Conservation (phyloP, 192 early-diverging fungal species). For the Coemansia sp. region DNA sequence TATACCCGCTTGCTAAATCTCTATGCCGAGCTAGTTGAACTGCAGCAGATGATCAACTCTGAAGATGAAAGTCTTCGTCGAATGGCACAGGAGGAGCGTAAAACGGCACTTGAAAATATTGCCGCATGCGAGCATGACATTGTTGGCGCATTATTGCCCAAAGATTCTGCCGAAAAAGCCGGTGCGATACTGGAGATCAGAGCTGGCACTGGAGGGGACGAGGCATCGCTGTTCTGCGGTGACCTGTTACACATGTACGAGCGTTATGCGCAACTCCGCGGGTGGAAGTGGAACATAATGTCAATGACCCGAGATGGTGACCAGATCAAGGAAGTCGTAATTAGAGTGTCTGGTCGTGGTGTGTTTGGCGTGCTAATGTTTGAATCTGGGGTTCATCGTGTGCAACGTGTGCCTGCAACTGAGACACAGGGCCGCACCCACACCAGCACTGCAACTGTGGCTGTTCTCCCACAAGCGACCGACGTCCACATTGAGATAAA, state of each 20-base stretch:
- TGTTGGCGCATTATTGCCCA: slow-evolving; percentile 61
- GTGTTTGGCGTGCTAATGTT: slow-evolving; percentile 77
- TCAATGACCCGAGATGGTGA: slow-evolving; percentile 38
- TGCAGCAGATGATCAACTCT: slow-evolving; percentile 45
- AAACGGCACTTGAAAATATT: slow-evolving; percentile 37
- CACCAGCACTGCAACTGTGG: slow-evolving; percentile 76
- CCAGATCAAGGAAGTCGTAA: slow-evolving; percentile 59
- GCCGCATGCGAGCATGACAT: slow-evolving; percentile 57
- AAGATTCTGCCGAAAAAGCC: slow-evolving; percentile 67
- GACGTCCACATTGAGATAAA: slow-evolving; percentile 69
- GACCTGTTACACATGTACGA: slow-evolving; percentile 79
- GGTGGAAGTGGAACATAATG: slow-evolving; percentile 67
- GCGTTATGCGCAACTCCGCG: slow-evolving; percentile 56
- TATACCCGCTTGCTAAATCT: slow-evolving; percentile 31
- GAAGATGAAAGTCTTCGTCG: slow-evolving; percentile 38
- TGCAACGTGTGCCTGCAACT: slow-evolving; percentile 77
- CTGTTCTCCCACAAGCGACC: slow-evolving; percentile 72
- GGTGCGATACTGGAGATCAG: slow-evolving; percentile 74
- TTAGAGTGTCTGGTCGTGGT: slow-evolving; percentile 63
- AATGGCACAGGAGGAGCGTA: slow-evolving; percentile 65
- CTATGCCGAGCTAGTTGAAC: slow-evolving; percentile 39
- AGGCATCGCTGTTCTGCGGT: slow-evolving; percentile 70
- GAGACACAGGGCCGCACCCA: slow-evolving; percentile 76
- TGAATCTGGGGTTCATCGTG: slow-evolving; percentile 82
- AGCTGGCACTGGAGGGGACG: slow-evolving; percentile 77